A percentile compares a stretch with the other conserved stretches of the same genome.
Evolutionary conservation across 176 grass and related monocot species (phyloP).

Genomic region (Thinopyrum elongatum): DNA sequence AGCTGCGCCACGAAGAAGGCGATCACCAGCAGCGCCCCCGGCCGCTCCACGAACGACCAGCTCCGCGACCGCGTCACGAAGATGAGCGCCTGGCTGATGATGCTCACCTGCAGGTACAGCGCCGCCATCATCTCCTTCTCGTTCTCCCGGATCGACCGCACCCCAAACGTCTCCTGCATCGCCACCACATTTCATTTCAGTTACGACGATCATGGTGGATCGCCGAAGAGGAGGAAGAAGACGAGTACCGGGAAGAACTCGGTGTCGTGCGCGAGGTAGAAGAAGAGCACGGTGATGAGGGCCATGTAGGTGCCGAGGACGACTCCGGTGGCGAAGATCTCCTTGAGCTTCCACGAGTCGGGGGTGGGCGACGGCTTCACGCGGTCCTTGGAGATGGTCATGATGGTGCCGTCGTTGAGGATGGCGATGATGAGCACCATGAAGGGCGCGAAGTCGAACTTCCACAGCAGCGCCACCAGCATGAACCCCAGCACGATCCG

Average conservation of each 20-base stretch:
- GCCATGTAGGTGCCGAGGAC: slow-evolving; percentile 96
- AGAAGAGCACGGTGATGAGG: slow-evolving; percentile 80
- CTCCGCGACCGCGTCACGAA: slow-evolving; percentile 89
- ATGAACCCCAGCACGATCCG: slow-evolving; percentile 92
- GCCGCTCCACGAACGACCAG: slow-evolving; percentile 82
- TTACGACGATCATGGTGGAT: too few relatives aligned
- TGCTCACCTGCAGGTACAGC: slow-evolving; percentile 88
- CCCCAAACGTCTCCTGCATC: slow-evolving; percentile 40
- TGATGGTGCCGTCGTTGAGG: slow-evolving; percentile 99
- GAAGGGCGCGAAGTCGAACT: slow-evolving; percentile 97
- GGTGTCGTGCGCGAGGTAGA: slow-evolving; percentile 78
- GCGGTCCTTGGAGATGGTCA: slow-evolving; percentile 99
- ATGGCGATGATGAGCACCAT: slow-evolving; percentile 98
- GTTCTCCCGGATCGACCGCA: slow-evolving; percentile 56
- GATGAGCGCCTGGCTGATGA: slow-evolving; percentile 93
- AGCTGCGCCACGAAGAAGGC: slow-evolving; percentile 76
- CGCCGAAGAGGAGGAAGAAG: background rate
- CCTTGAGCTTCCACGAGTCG: slow-evolving; percentile 95
- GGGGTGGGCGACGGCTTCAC: slow-evolving; percentile 88
- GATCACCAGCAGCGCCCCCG: slow-evolving; percentile 46
- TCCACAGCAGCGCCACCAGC: slow-evolving; percentile 89
- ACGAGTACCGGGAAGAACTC: slow-evolving; percentile 56
- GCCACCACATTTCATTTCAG: too few relatives aligned
- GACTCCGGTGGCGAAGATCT: slow-evolving; percentile 88
- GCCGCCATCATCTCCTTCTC: slow-evolving; percentile 66